Base-by-base conservation (phyloP, 306 rosid genomes). In the Dicorynia guianensis region DNA sequence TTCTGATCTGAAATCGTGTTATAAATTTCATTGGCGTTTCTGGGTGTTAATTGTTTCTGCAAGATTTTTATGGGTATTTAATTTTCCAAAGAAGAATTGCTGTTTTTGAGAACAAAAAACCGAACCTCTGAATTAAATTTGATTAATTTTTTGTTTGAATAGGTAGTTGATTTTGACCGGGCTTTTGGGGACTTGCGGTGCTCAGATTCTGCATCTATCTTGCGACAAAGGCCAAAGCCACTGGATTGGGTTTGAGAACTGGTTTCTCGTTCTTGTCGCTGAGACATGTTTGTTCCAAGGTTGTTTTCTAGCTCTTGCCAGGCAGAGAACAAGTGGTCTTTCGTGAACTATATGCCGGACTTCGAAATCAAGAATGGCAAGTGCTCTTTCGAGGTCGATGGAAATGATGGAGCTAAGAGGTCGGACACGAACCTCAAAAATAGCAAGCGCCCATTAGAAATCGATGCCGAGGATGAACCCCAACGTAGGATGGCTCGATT, bases 281-380 rank as follows among this genome's bases (percentile, higher is more conserved):
- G 81, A 85, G 96, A 89, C 78, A 95, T 96, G 99, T 96, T 90
- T 73, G 75, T 87, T 67, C 83, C 89, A 55, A 83, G 97, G 86
- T 84, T 88, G 91, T 92, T 86, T 85, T 60, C 92, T 39, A 84
- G 89, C 85, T 57, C 84, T 71, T 91, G 91, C 87, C 89, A 83
- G 76, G 71, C 89, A 6, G 90, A 87, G 58, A 63, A 63, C 83
- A 69, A 89, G 81, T 90, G 96, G 96, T 43, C 89, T 82, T 87
- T 61, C 85, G 81, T 90, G 92, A 78, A 79, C 52, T 92, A 68
- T 69, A 78, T 81, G 71, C 82, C 83, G 11, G 90, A 86, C 19
- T 77, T 79, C 19, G 88, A 85, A 63, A 84, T 82, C 64, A 80
- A 80, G 35, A 81, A 80, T 52, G 87, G 89, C 9, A 89, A 93